Conservation (phyloP, 495 filamentous ascomycete species). For the Lasiosphaeria ovina region DNA sequence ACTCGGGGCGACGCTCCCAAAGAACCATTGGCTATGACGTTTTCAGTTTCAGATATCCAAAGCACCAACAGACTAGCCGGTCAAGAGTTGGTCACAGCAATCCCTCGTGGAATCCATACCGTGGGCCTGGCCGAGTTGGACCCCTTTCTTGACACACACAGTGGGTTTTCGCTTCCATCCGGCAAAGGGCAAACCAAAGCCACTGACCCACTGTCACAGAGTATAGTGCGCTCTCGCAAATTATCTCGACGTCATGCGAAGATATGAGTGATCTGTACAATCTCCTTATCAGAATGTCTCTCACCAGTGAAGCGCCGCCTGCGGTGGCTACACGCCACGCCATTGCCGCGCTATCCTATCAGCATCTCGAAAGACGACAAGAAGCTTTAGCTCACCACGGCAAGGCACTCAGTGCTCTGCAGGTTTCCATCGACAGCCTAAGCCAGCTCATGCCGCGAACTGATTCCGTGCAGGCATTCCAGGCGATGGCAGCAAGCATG, state of each 20-base stretch:
- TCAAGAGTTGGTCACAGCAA: not conserved
- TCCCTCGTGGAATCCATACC: not conserved
- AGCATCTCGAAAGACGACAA: constrained; percentile 10
- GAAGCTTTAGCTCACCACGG: constrained; percentile 15
- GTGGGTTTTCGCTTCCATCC: not conserved
- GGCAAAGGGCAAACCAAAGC: not conserved
- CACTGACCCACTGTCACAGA: constrained; percentile 2
- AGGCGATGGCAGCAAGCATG: constrained; percentile 24
- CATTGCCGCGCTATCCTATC: constrained; percentile 20
- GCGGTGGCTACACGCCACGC: constrained; percentile 20
- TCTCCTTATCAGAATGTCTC: constrained; percentile 19
- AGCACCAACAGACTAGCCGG: not conserved
- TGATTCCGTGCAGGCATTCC: constrained; percentile 10
- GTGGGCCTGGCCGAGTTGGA: not conserved
- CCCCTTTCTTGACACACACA: not conserved
- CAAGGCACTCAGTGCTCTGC: constrained; percentile 16
- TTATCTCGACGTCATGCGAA: constrained; percentile 14
- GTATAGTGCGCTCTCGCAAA: constrained; percentile 5
- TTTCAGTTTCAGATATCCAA: not conserved
- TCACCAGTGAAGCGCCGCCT: constrained; percentile 17
- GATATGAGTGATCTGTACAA: constrained; percentile 15
- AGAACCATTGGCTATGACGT: no score
- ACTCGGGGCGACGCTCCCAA: not conserved
- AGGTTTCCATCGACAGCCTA: constrained; percentile 11
- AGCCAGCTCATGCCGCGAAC: not conserved